Evolutionary conservation across 2,329 filamentous ascomycete genomes (phyloP), one percentile per base, ranked within the genome.

Genomic region (Ceratocystis alfenasii): DNA sequence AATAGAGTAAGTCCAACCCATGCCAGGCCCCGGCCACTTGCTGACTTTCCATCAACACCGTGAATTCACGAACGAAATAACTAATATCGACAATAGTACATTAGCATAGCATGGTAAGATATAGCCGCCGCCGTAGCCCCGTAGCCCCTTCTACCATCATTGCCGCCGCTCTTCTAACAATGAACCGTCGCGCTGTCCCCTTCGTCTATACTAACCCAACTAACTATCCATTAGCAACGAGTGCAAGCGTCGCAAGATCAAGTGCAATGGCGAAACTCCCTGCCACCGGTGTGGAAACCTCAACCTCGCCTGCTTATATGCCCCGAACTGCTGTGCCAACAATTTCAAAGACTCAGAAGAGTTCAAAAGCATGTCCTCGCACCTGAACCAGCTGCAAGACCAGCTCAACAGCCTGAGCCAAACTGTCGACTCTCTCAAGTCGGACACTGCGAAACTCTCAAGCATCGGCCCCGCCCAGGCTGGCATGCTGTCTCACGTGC

Each of bases 281-380:
- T 89, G 87, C 69, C 81, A 84, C 68, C 79, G 87, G 66, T 89
- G 87, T 71, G 83, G 85, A 70, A 86, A 87, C 70, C 83, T 88
- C 73, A 85, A 83, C 70, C 78, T 87, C 20, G 75, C 81, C 68
- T 88, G 86, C 71, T 76, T 86, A 57, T 88, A 88, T 75, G 80
- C 85, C 5, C 81, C 84, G 15, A 86, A 86, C 71, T 86, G 85
- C 73, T 86, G 83, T 73, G 77, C 83, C 69, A 92, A 84, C 78
- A 90, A 84, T 74, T 91, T 96, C 80, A 94, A 93, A 75, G 92
- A 96, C 72, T 91, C 90, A 60, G 89, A 95, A 8, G 92, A 96
- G 74, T 96, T 91, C 79, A 89, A 86, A 72, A 82, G 86, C 46
- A 90, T 96, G 85, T 83, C 85, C 65, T 79, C 81, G 44, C 88